Evolutionary conservation across 2,329 filamentous ascomycete genomes (phyloP), one percentile per base, ranked within the genome.

Genomic region (Gremmenia infestans): DNA sequence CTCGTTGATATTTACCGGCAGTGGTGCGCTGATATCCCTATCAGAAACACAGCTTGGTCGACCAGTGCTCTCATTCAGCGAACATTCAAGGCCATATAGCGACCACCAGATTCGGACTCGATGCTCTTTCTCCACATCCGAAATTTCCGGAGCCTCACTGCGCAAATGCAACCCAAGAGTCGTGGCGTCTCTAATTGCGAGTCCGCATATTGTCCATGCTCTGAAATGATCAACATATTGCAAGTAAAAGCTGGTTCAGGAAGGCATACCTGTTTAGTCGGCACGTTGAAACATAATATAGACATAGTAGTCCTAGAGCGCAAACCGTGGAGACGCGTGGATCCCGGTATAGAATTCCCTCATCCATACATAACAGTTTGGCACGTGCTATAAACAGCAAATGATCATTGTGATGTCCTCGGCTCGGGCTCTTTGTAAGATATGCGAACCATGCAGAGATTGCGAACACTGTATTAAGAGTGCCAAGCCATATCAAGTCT

Each of bases 91-190:
- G 2, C 58, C 61, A 36, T 67, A 67, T 14, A 67, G 51, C 23
- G 61, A 63, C 65, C 65, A 67, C 64, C 64, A 67, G 3, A 66
- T 19, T 15, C 64, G 56, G 22, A 65, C 52, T 50, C 63, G 59
- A 50, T 62, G 50, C 47, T 67, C 65, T 35, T 67, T 67, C 9
- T 65, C 62, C 12, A 58, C 48, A 40, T 65, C 59, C 9, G 54
- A 36, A n/a, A 65, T 50, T 3, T 56, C 46, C 40, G 57, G 42
- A 19, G 54, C 58, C 40, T 62, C 57, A 39, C 50, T 65, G 28
- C 65, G 59, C 5, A 65, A 45, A 55, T 67, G 62, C 25, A 67
- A 48, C 7, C 63, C 65, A 4, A 66, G 40, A 1, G 59, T 62
- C 28, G 66, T 45, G 3, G 62, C 62, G 40, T 67, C 50, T 35